These are phyloP conservation scores for Afroboletus lepidellus DNA, from an alignment of 1,284 basidiomycete species.

Conservation along the genomic window DNA sequence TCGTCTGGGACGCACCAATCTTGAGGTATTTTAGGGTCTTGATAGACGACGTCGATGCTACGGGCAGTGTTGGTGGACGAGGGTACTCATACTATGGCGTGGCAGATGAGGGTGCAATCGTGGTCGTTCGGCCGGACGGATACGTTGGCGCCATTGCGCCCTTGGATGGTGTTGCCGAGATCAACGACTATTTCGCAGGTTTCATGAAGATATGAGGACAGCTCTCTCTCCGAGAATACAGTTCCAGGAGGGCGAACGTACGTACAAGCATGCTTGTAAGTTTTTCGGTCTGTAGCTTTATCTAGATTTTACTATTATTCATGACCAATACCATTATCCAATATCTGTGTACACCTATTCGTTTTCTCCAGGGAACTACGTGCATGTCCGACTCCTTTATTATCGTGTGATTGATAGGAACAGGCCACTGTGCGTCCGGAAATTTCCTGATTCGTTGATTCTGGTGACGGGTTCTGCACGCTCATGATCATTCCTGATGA, in stretches of 20 bases:
- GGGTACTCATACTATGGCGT: slow-evolving; percentile 59
- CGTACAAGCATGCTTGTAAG: neutral
- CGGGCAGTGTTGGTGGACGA: slow-evolving; percentile 40
- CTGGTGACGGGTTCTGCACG: no score
- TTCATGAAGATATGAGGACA: slow-evolving; percentile 33
- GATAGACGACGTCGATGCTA: slow-evolving; percentile 45
- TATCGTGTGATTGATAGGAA: no score
- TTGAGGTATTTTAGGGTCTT: slow-evolving; percentile 41
- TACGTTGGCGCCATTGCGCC: slow-evolving; percentile 63
- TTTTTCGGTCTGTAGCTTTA: neutral
- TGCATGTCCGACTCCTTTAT: no score
- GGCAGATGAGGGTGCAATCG: slow-evolving; percentile 52
- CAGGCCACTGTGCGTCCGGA: no score
- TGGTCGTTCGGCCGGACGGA: slow-evolving; percentile 73
- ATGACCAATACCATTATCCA: no score
- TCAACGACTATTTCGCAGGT: slow-evolving; percentile 53
- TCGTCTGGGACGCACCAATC: neutral
- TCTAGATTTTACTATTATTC: neutral
- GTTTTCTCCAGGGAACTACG: no score
- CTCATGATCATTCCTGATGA: no score
- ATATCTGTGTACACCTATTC: no score
- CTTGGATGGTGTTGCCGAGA: slow-evolving; percentile 41
- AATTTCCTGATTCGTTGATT: no score
- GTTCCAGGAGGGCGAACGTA: neutral
- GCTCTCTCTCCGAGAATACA: neutral